Evolutionary conservation across 2,329 filamentous ascomycete genomes (phyloP).

Genomic region (Hymenotorrendiella dingleyae): DNA sequence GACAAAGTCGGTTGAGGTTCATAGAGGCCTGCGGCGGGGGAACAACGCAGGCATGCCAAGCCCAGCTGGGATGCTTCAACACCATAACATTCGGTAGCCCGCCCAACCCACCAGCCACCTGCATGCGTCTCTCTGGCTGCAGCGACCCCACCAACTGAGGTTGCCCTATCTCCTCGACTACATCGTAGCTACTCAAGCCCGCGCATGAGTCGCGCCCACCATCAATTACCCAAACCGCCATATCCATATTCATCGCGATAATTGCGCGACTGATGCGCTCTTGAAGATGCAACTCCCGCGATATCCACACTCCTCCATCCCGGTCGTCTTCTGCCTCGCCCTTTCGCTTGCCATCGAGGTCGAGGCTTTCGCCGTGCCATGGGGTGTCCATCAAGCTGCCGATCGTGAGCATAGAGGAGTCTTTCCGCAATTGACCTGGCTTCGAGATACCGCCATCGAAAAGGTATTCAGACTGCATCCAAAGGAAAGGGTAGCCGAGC

Average conservation of each 20-base stretch:
- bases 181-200: too few species aligned
- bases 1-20: too few species aligned
- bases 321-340: background rate
- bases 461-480: conserved; percentile 41
- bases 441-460: conserved; percentile 45
- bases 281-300: conserved; percentile 9
- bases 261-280: conserved; percentile 4
- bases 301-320: conserved; percentile 3
- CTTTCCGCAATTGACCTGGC: conserved; percentile 45
- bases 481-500: conserved; percentile 18
- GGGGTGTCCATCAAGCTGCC: conserved; percentile 7
- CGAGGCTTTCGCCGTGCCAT: conserved; percentile 16
- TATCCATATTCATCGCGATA: background rate
- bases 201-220: too few species aligned
- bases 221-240: background rate
- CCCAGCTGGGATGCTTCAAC: too few species aligned
- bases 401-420: conserved; percentile 20
- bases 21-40: too few species aligned
- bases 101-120: too few species aligned
- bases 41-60: too few species aligned
- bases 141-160: too few species aligned
- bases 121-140: too few species aligned
- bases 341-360: conserved; percentile 6
- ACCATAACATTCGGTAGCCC: too few species aligned
- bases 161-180: too few species aligned